A percentile compares a stretch with the other conserved stretches of the same genome.
These are phyloP conservation scores for Isabelozyma heimii DNA, from an alignment of 805 yeast species.

Conservation along the genomic window DNA sequence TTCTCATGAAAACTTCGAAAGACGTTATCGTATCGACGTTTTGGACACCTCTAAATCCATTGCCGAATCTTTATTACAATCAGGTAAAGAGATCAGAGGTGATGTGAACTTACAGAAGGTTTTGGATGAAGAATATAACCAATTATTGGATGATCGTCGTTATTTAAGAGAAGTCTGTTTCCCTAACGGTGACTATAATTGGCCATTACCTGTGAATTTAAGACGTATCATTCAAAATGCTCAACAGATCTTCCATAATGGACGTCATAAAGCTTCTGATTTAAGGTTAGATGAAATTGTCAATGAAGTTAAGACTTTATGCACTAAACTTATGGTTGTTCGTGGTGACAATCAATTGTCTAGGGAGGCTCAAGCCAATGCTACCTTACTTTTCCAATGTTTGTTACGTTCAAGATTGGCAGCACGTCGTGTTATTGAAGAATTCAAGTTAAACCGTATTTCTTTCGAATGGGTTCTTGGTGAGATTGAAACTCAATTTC, in stretches of 20 bases:
- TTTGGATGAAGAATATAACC: constrained; percentile 82
- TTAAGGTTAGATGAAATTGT: constrained; percentile 82
- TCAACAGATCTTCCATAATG: constrained; percentile 94
- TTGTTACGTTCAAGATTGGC: constrained; percentile 90
- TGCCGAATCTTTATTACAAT: constrained; percentile 74
- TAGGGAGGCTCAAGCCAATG: constrained; percentile 87
- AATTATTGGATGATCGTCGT: constrained; percentile 71
- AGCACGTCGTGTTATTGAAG: constrained; percentile 86
- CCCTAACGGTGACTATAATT: constrained; percentile 88
- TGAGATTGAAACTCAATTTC: constrained; percentile 90
- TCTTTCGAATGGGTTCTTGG: constrained; percentile 97
- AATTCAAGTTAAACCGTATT: constrained; percentile 74
- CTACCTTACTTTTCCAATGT: constrained; percentile 86
- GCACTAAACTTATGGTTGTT: constrained; percentile 66
- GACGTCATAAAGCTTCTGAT: constrained; percentile 86
- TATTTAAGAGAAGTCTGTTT: constrained; percentile 79
- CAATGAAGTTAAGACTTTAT: constrained; percentile 63
- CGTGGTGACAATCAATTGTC: constrained; percentile 77
- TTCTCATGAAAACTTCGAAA: constrained; percentile 77
- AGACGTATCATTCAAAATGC: constrained; percentile 97
- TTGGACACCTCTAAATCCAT: constrained; percentile 63
- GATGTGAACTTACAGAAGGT: constrained; percentile 78
- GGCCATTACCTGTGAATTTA: constrained; percentile 97
- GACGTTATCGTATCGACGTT: constrained; percentile 81
- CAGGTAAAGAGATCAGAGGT: constrained; percentile 88